Evolutionary conservation across 192 early-diverging fungal species (phyloP).

Genomic region (Podila minutissima): DNA sequence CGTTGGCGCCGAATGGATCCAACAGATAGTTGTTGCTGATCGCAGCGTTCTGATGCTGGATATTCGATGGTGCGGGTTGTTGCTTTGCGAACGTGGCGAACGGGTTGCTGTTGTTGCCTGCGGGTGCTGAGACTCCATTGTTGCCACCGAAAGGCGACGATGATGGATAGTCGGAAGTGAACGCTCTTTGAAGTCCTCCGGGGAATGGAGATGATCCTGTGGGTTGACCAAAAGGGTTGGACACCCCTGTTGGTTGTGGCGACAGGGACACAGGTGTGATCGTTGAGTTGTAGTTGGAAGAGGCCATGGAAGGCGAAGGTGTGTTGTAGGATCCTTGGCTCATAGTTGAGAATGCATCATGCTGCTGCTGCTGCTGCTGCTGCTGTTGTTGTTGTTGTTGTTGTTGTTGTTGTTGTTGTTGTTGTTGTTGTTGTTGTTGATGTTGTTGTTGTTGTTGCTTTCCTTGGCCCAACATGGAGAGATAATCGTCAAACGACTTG

Average conservation of each 20-base stretch:
- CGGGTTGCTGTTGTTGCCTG: neutral
- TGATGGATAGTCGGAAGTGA: neutral
- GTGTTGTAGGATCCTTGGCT: neutral
- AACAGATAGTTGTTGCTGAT: neutral
- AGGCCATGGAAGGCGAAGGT: neutral
- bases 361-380: neutral
- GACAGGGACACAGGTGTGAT: neutral
- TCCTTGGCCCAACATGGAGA: conserved; percentile 15
- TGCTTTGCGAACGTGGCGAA: conserved; percentile 5
- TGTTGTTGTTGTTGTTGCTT: conserved; percentile 7
- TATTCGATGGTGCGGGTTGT: neutral
- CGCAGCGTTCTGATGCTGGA: neutral
- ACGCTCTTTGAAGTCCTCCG: conserved; percentile 1
- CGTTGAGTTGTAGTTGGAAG: neutral
- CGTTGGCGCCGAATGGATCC: neutral
- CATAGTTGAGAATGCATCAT: neutral
- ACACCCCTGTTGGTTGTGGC: neutral
- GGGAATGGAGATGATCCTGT: neutral
- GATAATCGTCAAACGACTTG: conserved; percentile 47
- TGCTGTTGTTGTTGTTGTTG: conserved; percentile 19
- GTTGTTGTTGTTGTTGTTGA: neutral
- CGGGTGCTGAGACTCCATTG: neutral
- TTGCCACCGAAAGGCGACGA: neutral
- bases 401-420: conserved; percentile 1
- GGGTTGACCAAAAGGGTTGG: neutral